Conservation (phyloP, 176 grass and related monocot genomes). For the Typha latifolia region DNA sequence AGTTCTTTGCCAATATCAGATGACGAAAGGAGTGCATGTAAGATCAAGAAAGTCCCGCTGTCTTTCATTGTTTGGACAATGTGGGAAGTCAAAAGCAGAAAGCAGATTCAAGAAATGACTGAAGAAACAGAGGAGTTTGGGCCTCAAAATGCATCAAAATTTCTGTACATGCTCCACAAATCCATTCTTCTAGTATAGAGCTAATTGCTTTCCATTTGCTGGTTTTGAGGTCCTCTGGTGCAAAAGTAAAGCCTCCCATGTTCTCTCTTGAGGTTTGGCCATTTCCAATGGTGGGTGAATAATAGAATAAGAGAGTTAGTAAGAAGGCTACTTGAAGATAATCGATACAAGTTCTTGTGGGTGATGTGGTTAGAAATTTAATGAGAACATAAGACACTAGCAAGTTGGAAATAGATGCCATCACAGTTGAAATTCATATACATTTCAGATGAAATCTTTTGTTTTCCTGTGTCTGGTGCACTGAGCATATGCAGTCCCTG, state of each 20-base stretch:
- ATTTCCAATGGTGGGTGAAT: background rate
- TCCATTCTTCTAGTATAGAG: slow-evolving; percentile 1
- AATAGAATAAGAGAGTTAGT: background rate
- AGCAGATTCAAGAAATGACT: slow-evolving; percentile 14
- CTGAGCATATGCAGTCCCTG: too few species aligned
- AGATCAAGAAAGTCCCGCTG: slow-evolving; percentile 11
- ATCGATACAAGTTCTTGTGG: background rate
- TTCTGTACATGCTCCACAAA: slow-evolving; percentile 11
- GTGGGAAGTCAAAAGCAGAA: slow-evolving; percentile 28
- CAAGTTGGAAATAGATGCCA: background rate
- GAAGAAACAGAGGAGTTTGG: background rate
- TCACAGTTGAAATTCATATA: background rate
- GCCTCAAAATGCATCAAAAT: background rate
- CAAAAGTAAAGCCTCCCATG: background rate
- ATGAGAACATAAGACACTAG: background rate
- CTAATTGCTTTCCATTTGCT: background rate
- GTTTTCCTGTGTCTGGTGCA: background rate
- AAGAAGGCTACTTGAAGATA: background rate
- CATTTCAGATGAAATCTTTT: background rate
- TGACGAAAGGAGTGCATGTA: slow-evolving; percentile 35
- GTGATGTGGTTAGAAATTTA: background rate
- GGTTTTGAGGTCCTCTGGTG: background rate
- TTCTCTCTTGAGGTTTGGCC: background rate
- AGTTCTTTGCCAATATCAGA: slow-evolving; percentile 27
- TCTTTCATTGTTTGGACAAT: slow-evolving; percentile 27